Evolutionary conservation across 2,329 filamentous ascomycete species (phyloP).

Genomic region (Fusarium sp.): DNA sequence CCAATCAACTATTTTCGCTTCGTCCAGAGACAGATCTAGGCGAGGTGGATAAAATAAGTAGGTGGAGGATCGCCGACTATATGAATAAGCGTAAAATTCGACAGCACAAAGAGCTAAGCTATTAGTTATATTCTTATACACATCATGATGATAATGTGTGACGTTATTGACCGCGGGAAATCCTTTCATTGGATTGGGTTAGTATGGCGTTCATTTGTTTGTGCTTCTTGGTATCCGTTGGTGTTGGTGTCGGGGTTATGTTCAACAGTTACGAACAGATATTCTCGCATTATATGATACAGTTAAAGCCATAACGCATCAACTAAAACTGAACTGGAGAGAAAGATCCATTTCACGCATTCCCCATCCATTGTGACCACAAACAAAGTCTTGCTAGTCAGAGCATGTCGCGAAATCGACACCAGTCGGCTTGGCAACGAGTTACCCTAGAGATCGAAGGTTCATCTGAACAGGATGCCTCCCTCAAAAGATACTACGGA

Average conservation of each 20-base stretch:
- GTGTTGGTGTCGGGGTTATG: not conserved
- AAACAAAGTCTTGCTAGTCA: not conserved
- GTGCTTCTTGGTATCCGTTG: not conserved
- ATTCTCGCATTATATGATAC: not conserved
- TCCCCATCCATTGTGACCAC: not conserved
- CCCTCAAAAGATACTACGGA: not conserved
- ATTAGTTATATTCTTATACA: not conserved
- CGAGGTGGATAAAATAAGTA: not conserved
- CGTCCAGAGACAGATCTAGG: not conserved
- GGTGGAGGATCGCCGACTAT: not conserved
- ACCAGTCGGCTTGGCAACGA: not conserved
- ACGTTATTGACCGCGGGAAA: not conserved
- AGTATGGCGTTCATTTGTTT: not conserved
- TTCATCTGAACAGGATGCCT: not conserved
- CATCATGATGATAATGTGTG: not conserved
- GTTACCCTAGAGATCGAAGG: slow-evolving; percentile 15
- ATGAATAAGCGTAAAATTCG: not conserved
- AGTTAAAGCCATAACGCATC: not conserved
- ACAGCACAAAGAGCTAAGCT: not conserved
- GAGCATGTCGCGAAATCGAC: not conserved
- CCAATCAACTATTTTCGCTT: not conserved
- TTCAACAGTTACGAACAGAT: not conserved
- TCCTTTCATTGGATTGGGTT: not conserved
- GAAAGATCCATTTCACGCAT: not conserved
- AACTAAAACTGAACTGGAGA: not conserved